These are phyloP conservation scores for Neurospora terricola DNA, from an alignment of 495 filamentous ascomycete species.

Conservation along the genomic window DNA sequence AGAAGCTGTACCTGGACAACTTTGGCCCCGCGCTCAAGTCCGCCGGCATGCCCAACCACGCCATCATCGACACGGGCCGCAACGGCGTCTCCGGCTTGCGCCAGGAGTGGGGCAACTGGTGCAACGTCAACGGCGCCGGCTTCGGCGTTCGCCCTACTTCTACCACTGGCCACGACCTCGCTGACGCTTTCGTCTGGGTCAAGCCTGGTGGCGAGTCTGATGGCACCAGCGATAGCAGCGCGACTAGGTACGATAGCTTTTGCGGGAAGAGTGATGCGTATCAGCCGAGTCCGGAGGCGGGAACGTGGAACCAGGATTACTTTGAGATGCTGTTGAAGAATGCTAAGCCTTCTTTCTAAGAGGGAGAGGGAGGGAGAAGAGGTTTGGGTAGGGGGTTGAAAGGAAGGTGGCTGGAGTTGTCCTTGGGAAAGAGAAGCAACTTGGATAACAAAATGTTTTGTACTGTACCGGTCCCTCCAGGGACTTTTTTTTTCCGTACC, in stretches of 20 bases:
- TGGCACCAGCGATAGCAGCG: slow-evolving; percentile 55
- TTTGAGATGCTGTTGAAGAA: slow-evolving; percentile 62
- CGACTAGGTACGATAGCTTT: slow-evolving; percentile 60
- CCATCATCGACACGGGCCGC: slow-evolving; percentile 61
- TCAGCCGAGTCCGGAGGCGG: slow-evolving; percentile 69
- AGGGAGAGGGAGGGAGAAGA: not conserved
- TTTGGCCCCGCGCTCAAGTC: slow-evolving; percentile 50
- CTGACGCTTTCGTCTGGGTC: slow-evolving; percentile 74
- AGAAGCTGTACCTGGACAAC: slow-evolving; percentile 61
- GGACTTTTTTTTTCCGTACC: not conserved
- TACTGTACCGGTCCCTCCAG: not conserved
- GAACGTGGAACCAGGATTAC: slow-evolving; percentile 70
- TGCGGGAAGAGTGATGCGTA: slow-evolving; percentile 53
- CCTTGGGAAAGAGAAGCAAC: not conserved
- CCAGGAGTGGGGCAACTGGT: slow-evolving; percentile 71
- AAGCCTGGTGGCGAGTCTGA: slow-evolving; percentile 80
- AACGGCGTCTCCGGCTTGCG: slow-evolving; percentile 62
- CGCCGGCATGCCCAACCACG: slow-evolving; percentile 60
- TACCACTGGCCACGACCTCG: slow-evolving; percentile 48
- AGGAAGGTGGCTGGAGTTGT: not conserved
- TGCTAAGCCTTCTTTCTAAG: slow-evolving; percentile 49
- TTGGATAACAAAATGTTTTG: not conserved
- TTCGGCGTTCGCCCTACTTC: slow-evolving; percentile 63
- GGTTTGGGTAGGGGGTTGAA: not conserved
- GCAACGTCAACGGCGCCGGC: slow-evolving; percentile 66